These are phyloP conservation scores for Petunia hybrid DNA, from an alignment of 305 asterid genomes.

Conservation along the genomic window DNA sequence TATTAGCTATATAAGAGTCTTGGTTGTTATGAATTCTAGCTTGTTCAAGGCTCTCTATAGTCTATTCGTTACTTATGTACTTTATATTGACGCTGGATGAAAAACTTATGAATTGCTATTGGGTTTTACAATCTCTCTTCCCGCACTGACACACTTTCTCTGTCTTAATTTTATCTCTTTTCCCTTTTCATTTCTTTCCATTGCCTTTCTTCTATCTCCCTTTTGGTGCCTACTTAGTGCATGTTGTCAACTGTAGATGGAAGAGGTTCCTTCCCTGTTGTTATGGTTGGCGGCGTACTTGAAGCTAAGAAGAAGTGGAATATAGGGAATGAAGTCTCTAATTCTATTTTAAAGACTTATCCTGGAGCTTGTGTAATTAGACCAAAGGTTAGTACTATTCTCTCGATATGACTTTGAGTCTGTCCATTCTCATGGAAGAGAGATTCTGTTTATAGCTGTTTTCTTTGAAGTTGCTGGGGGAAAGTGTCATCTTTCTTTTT, in stretches of 20 bases:
- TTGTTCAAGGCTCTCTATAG: neutral
- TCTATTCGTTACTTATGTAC: neutral
- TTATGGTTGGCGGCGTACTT: constrained; percentile 95
- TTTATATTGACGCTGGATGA: neutral
- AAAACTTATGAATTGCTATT: neutral
- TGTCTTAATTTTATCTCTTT: constrained; percentile 16
- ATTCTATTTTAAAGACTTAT: constrained; percentile 69
- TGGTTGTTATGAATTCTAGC: neutral
- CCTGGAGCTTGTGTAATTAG: constrained; percentile 78
- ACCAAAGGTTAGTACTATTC: constrained; percentile 70
- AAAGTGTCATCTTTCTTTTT: neutral
- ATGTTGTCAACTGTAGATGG: constrained; percentile 63
- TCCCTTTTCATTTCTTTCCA: neutral
- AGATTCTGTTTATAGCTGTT: neutral
- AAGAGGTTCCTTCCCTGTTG: constrained; percentile 79
- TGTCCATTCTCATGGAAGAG: neutral
- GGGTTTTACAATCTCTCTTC: neutral
- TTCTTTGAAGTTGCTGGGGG: neutral
- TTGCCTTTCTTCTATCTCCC: constrained; percentile 3
- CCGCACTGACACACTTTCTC: neutral
- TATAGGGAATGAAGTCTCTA: constrained; percentile 74
- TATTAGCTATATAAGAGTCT: neutral
- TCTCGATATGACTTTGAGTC: constrained; percentile 19
- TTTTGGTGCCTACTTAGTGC: constrained; percentile 20
- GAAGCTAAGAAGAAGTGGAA: constrained; percentile 88